Conservation (phyloP, 2,329 filamentous ascomycete species). For the Neopestalotiopsis sp. region DNA sequence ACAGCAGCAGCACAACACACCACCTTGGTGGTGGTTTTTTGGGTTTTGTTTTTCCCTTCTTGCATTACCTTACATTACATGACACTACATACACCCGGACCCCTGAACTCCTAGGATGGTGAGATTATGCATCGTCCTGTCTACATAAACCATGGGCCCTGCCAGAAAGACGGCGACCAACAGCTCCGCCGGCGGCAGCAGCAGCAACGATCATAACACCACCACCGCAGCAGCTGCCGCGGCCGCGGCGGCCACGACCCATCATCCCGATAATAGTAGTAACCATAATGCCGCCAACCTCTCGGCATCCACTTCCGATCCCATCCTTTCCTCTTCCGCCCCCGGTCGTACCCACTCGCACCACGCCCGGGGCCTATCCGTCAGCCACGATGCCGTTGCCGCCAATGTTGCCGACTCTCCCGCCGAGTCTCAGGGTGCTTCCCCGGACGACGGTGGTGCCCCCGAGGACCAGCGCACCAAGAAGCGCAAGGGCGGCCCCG, state of each 20-base stretch:
- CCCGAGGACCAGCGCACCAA: conserved; percentile 41
- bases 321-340: conserved; percentile 15
- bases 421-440: conserved; percentile 29
- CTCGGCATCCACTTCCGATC: conserved; percentile 16
- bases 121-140: conserved; percentile 13
- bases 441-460: conserved; percentile 19
- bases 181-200: conserved; percentile 21
- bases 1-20: background rate
- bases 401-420: conserved; percentile 27
- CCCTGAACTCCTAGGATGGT: background rate
- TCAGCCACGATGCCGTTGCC: conserved; percentile 23
- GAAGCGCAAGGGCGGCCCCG: conserved; percentile 52
- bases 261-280: conserved; percentile 7
- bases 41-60: background rate
- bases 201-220: background rate
- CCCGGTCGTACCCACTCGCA: conserved; percentile 27
- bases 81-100: background rate
- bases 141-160: conserved; percentile 21
- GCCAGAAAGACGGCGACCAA: conserved; percentile 24
- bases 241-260: conserved; percentile 13
- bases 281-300: background rate
- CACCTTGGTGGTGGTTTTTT: background rate
- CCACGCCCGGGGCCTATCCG: conserved; percentile 26
- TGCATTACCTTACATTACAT: conserved; percentile 5
- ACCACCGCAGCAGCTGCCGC: conserved; percentile 7